These are phyloP conservation scores for Coprinopsis marcescibilis DNA, from an alignment of 768 basidiomycete genomes.

Conservation along the genomic window DNA sequence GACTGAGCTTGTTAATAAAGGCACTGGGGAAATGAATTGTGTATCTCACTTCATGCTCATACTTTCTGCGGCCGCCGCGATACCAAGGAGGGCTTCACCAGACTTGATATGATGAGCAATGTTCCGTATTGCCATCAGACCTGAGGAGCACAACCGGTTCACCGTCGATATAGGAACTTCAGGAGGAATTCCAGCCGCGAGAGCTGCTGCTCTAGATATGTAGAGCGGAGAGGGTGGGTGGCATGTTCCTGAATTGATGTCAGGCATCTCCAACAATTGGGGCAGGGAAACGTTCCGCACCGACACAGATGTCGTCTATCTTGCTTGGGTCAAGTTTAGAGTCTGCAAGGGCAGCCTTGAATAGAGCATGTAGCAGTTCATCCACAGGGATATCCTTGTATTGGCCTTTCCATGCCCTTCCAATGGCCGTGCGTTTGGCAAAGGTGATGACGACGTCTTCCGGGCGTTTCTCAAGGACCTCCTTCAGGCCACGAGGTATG, in stretches of 20 bases:
- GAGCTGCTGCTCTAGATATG: constrained; percentile 78
- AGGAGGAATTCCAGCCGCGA: constrained; percentile 85
- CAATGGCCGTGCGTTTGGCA: constrained; percentile 86
- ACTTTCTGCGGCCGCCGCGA: constrained; percentile 80
- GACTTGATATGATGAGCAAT: constrained; percentile 84
- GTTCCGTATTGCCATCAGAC: constrained; percentile 87
- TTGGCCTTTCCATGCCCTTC: constrained; percentile 86
- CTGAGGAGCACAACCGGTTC: constrained; percentile 92
- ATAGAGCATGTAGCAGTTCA: constrained; percentile 75
- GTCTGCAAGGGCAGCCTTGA: constrained; percentile 68
- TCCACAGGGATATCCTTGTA: constrained; percentile 86
- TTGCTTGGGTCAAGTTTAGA: constrained; percentile 62
- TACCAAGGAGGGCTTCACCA: constrained; percentile 80
- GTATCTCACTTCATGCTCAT: constrained; percentile 68
- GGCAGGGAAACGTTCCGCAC: constrained; percentile 32
- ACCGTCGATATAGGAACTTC: constrained; percentile 84
- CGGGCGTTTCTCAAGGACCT: constrained; percentile 61
- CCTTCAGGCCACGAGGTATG: constrained; percentile 40
- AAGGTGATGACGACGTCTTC: constrained; percentile 90
- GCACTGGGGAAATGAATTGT: background rate
- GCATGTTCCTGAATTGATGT: constrained; percentile 54
- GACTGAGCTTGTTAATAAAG: constrained; percentile 31
- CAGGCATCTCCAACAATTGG: background rate
- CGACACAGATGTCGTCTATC: constrained; percentile 83
- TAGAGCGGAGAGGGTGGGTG: constrained; percentile 80